Percentiles rank a stretch among this genome's conserved stretches.
phyloP scores from a whole-genome alignment of 257 asterid species.

The Mitragyna speciosa region DNA sequence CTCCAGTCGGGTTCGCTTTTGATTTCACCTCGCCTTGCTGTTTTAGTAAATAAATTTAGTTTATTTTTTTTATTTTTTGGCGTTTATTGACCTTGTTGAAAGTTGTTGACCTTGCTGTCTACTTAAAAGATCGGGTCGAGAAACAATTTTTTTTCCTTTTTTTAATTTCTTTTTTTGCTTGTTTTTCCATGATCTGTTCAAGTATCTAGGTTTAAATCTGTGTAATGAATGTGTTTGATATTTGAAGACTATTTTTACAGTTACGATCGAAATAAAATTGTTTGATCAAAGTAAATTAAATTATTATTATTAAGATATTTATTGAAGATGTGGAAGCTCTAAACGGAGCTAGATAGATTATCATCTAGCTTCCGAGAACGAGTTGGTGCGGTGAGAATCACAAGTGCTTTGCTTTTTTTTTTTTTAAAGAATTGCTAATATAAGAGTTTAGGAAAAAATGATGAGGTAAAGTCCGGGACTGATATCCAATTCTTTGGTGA shows the following conservation, averaged over 20 bases:
- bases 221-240: no score
- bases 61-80: not conserved
- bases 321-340: not conserved
- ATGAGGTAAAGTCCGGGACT: not conserved
- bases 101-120: not conserved
- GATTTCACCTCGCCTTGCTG: not conserved
- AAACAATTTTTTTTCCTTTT: no score
- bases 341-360: no score
- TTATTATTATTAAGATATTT: not conserved
- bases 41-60: not conserved
- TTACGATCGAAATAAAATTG: not conserved
- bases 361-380: not conserved
- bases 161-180: no score
- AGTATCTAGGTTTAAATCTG: no score
- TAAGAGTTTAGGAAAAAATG: not conserved
- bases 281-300: not conserved
- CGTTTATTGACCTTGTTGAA: no score
- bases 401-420: no score
- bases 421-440: not conserved
- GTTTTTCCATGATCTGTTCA: no score
- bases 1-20: slow-evolving; percentile 60
- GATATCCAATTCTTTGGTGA: not conserved
- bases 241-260: no score
- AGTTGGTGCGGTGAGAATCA: not conserved
- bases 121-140: no score